A percentile compares a stretch with the other conserved stretches of the same genome.
Evolutionary conservation across 345 rosid species (phyloP).

Genomic region (Populus alba): DNA sequence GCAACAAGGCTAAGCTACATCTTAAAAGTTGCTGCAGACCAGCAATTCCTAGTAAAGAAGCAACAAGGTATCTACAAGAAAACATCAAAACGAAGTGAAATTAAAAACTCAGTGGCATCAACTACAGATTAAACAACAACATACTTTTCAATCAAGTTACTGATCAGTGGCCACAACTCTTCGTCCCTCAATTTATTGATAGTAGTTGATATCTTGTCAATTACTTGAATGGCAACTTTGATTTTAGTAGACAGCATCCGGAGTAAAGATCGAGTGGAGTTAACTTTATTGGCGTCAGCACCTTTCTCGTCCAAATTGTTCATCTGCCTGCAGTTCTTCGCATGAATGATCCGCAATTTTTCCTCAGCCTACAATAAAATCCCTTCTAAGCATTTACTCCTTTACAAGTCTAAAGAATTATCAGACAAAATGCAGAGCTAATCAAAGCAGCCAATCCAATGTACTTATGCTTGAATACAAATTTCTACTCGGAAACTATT

Average conservation of each 20-base stretch:
- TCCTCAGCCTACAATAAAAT: constrained; percentile 56
- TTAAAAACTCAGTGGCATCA: background rate
- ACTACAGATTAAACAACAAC: background rate
- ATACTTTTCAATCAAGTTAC: constrained; percentile 52
- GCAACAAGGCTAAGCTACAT: background rate
- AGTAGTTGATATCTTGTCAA: constrained; percentile 47
- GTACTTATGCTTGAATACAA: background rate
- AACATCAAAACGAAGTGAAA: background rate
- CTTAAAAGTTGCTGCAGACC: background rate
- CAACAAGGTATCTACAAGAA: background rate
- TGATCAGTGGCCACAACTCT: constrained; percentile 60
- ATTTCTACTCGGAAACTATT: background rate
- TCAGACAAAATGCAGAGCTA: background rate
- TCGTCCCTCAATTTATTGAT: constrained; percentile 59
- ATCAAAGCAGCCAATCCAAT: background rate
- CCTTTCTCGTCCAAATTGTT: constrained; percentile 42
- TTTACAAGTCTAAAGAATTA: background rate
- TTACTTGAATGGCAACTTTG: constrained; percentile 56
- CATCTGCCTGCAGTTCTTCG: constrained; percentile 46
- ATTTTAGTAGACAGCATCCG: constrained; percentile 48
- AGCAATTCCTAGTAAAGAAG: background rate
- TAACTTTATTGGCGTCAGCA: constrained; percentile 40
- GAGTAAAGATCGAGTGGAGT: constrained; percentile 33
- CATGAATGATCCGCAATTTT: constrained; percentile 47
- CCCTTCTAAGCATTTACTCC: background rate